Conservation (phyloP, 768 basidiomycete species). For the Suillus occidentalis region DNA sequence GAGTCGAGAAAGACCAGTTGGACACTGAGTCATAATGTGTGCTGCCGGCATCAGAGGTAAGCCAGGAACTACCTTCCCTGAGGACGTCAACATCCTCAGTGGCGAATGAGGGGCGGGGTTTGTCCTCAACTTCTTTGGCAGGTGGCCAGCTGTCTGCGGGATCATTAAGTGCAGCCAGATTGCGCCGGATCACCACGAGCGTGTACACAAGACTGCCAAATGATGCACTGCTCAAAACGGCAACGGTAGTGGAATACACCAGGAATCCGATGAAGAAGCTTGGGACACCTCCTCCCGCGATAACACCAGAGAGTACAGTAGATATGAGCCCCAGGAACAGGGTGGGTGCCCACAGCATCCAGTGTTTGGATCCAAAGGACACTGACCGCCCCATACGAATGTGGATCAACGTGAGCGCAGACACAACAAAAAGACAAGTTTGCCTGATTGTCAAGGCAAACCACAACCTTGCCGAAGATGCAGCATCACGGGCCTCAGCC, state of each 20-base stretch:
- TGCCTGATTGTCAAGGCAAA: slow-evolving; percentile 65
- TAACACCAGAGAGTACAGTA: slow-evolving; percentile 56
- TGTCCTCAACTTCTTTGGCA: slow-evolving; percentile 48
- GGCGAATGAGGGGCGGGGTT: slow-evolving; percentile 61
- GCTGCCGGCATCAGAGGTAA: slow-evolving; percentile 62
- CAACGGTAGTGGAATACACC: slow-evolving; percentile 55
- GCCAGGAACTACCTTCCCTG: slow-evolving; percentile 79
- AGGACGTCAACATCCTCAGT: slow-evolving; percentile 74
- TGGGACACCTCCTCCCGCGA: slow-evolving; percentile 52
- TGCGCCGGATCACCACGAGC: slow-evolving; percentile 63
- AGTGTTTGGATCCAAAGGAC: slow-evolving; percentile 67
- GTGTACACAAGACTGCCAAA: slow-evolving; percentile 65
- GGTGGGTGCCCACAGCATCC: slow-evolving; percentile 73
- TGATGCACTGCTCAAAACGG: slow-evolving; percentile 48
- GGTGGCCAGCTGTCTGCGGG: slow-evolving; percentile 62
- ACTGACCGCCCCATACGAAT: slow-evolving; percentile 70
- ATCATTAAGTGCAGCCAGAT: slow-evolving; percentile 55
- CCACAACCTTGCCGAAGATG: slow-evolving; percentile 65
- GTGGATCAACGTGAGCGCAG: slow-evolving; percentile 61
- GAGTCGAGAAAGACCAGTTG: slow-evolving; percentile 73
- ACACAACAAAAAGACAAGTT: slow-evolving; percentile 64
- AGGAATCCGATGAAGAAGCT: slow-evolving; percentile 62
- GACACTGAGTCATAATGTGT: slow-evolving; percentile 59
- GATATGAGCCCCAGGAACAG: slow-evolving; percentile 54
- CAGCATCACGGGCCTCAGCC: slow-evolving; percentile 48